Conservation (phyloP, 306 rosid genomes). For the Rubus parviflorus region DNA sequence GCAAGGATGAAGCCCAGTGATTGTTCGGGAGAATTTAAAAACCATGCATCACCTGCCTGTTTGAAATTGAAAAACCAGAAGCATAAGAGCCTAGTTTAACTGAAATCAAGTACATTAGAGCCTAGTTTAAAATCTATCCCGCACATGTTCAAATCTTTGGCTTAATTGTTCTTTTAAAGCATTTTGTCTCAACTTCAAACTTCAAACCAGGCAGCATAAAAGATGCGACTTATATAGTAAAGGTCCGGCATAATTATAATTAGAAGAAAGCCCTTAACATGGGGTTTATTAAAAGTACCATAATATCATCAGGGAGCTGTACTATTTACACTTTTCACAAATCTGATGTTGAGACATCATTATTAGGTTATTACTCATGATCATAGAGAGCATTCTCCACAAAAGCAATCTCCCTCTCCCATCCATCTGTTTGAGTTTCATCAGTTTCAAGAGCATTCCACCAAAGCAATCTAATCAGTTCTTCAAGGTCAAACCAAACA, state of each 20-base stretch:
- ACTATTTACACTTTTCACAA: not conserved
- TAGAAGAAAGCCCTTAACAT: not conserved
- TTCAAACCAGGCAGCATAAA: not conserved
- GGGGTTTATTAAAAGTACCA: not conserved
- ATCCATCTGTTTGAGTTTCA: not conserved
- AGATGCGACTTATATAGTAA: not conserved
- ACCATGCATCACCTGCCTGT: slow-evolving; percentile 96
- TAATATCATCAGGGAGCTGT: not conserved
- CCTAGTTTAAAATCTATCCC: not conserved
- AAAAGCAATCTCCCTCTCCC: not conserved
- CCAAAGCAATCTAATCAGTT: not conserved
- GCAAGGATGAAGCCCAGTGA: slow-evolving; percentile 92
- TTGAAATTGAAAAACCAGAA: slow-evolving; percentile 28
- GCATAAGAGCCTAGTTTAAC: slow-evolving; percentile 13
- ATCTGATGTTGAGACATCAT: not conserved
- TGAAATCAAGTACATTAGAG: not conserved
- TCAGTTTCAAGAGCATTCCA: not conserved
- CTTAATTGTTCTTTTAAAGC: not conserved
- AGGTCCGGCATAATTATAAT: not conserved
- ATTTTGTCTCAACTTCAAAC: not conserved
- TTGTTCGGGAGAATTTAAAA: slow-evolving; percentile 69
- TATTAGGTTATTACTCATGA: not conserved
- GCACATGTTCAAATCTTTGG: not conserved
- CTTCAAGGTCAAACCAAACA: not conserved
- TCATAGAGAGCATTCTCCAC: not conserved